phyloP scores from a whole-genome alignment of 768 basidiomycete genomes.

The Multifurca ochricompacta region DNA sequence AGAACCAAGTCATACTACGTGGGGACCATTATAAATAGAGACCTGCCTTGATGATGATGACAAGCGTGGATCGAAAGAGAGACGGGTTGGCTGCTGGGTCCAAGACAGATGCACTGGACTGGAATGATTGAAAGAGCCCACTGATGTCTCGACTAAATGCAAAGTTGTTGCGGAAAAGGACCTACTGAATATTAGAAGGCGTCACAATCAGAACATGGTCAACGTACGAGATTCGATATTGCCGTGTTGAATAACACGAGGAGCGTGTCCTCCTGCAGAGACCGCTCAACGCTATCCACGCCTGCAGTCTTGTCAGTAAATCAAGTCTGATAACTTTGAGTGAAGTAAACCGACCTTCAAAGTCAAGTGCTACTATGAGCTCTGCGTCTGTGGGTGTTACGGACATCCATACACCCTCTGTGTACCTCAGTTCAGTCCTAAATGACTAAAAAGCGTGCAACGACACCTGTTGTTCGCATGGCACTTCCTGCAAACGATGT shows the following conservation, averaged over 20 bases:
- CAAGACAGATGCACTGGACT: constrained; percentile 48
- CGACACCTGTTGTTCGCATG: constrained; percentile 52
- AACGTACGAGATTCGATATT: constrained; percentile 52
- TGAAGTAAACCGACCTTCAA: constrained; percentile 40
- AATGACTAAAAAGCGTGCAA: constrained; percentile 32
- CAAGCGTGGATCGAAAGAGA: constrained; percentile 50
- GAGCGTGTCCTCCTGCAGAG: constrained; percentile 54
- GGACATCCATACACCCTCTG: constrained; percentile 61
- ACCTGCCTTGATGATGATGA: constrained; percentile 54
- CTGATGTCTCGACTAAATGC: constrained; percentile 52
- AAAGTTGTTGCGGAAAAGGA: constrained; percentile 60
- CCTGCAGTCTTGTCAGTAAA: constrained; percentile 27
- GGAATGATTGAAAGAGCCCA: constrained; percentile 55
- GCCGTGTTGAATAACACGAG: constrained; percentile 60
- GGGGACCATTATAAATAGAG: neutral
- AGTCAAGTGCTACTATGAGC: constrained; percentile 53
- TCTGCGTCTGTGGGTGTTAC: constrained; percentile 50
- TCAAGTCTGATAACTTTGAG: neutral
- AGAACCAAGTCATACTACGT: neutral
- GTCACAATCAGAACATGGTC: neutral
- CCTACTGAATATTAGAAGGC: constrained; percentile 36
- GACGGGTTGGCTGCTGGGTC: constrained; percentile 52
- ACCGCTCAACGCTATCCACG: constrained; percentile 57
- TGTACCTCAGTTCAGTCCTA: constrained; percentile 15
- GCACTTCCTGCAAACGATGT: constrained; percentile 60